These are phyloP conservation scores for Ceratocystis ficicola DNA, from an alignment of 2,329 filamentous ascomycete genomes.

Conservation along the genomic window DNA sequence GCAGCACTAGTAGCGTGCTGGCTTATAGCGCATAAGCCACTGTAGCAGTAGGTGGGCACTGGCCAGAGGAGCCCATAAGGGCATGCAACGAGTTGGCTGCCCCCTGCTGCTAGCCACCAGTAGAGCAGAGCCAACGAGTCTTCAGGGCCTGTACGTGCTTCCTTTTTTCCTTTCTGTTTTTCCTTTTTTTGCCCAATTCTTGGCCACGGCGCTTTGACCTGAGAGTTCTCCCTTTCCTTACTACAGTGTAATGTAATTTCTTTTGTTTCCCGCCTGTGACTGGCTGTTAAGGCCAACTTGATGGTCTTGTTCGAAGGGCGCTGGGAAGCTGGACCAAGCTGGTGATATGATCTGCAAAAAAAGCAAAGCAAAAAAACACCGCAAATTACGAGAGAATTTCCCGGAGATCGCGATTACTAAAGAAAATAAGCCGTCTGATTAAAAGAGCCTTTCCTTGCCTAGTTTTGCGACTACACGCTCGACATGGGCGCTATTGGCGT, in stretches of 20 bases:
- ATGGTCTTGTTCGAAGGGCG: not conserved
- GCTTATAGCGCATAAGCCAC: not conserved
- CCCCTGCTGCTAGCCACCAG: not conserved
- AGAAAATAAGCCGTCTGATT: too few species aligned
- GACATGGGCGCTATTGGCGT: not conserved
- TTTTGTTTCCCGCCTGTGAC: not conserved
- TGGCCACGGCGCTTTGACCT: not conserved
- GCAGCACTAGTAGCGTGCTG: not conserved
- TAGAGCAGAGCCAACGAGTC: not conserved
- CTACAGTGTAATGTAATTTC: conserved; percentile 8
- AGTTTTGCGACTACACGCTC: not conserved
- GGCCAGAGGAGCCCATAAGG: not conserved
- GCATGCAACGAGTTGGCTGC: not conserved
- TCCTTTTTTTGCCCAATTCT: not conserved
- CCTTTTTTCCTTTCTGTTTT: not conserved
- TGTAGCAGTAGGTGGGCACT: not conserved
- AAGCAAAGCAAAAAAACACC: not conserved
- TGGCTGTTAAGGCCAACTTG: not conserved
- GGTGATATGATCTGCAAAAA: not conserved
- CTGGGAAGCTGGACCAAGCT: not conserved
- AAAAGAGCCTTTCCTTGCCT: not conserved
- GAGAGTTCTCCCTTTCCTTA: not conserved
- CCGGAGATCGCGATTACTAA: not conserved
- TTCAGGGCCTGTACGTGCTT: not conserved
- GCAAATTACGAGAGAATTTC: not conserved